phyloP scores from a whole-genome alignment of 495 filamentous ascomycete species.

The Talaromyces liani region DNA sequence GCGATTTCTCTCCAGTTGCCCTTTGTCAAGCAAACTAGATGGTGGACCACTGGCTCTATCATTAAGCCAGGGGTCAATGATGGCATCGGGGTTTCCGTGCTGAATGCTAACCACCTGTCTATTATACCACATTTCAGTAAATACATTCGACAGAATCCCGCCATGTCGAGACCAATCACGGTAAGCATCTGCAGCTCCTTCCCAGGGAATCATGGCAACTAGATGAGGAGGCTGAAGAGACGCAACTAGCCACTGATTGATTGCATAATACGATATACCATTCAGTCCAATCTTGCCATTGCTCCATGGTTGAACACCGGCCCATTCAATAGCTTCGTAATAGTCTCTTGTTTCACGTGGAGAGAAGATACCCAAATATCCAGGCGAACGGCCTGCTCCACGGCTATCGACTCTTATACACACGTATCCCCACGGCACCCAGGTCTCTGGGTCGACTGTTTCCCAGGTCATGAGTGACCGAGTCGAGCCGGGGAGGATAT shows the following conservation, averaged over 20 bases:
- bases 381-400: constrained; percentile 41
- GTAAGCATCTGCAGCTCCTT: constrained; percentile 49
- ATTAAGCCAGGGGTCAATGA: neutral
- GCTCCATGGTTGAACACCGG: constrained; percentile 41
- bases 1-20: neutral
- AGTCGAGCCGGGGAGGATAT: constrained; percentile 1
- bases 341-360: constrained; percentile 36
- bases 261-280: constrained; percentile 48
- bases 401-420: constrained; percentile 43
- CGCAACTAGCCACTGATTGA: constrained; percentile 46
- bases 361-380: constrained; percentile 43
- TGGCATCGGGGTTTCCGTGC: constrained; percentile 33
- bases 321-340: constrained; percentile 46
- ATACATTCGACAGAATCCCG: constrained; percentile 47
- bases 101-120: constrained; percentile 47
- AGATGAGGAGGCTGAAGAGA: constrained; percentile 43
- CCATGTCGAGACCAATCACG: constrained; percentile 46
- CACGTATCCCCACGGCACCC: constrained; percentile 41
- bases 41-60: neutral
- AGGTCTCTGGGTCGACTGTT: constrained; percentile 36
- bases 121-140: constrained; percentile 49
- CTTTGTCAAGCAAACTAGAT: neutral
- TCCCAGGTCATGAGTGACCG: neutral
- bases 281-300: constrained; percentile 45
- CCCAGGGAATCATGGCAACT: constrained; percentile 46